Conservation (phyloP, 305 asterid genomes). For the Fraxinus sp. region DNA sequence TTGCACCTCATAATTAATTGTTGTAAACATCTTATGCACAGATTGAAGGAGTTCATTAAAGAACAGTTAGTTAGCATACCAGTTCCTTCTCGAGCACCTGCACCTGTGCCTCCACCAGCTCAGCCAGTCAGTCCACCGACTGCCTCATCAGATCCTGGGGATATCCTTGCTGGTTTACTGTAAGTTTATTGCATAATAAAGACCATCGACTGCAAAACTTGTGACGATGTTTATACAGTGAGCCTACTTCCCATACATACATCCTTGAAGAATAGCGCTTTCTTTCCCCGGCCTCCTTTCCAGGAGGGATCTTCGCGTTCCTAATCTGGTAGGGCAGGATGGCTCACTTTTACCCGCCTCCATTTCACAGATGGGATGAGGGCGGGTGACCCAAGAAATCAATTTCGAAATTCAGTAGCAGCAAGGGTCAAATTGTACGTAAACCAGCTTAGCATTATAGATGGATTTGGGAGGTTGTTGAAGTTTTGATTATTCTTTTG, state of each 20-base stretch:
- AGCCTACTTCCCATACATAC: conserved; percentile 20
- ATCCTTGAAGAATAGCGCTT: conserved; percentile 17
- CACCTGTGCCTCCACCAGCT: conserved; percentile 49
- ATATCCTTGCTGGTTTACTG: conserved; percentile 88
- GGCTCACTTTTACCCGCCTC: neutral
- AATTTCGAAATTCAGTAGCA: conserved; percentile 19
- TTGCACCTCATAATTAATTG: neutral
- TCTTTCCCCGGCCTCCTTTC: neutral
- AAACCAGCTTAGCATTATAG: conserved; percentile 38
- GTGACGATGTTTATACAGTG: conserved; percentile 55
- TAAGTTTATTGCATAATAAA: conserved; percentile 32
- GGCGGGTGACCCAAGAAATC: conserved; percentile 46
- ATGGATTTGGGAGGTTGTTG: conserved; percentile 39
- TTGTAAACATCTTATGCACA: conserved; percentile 25
- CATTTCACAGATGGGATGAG: conserved; percentile 32
- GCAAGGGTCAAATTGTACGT: conserved; percentile 38
- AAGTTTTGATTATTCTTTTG: conserved; percentile 66
- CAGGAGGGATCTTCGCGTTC: neutral
- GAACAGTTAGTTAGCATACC: conserved; percentile 80
- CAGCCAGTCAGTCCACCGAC: conserved; percentile 58
- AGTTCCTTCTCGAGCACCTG: conserved; percentile 48
- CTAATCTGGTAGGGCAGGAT: neutral
- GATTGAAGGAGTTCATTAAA: conserved; percentile 91
- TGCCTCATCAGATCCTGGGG: conserved; percentile 75
- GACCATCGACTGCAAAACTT: conserved; percentile 13